Conservation (phyloP, 2,329 filamentous ascomycete genomes). For the Colletotrichum lupini region DNA sequence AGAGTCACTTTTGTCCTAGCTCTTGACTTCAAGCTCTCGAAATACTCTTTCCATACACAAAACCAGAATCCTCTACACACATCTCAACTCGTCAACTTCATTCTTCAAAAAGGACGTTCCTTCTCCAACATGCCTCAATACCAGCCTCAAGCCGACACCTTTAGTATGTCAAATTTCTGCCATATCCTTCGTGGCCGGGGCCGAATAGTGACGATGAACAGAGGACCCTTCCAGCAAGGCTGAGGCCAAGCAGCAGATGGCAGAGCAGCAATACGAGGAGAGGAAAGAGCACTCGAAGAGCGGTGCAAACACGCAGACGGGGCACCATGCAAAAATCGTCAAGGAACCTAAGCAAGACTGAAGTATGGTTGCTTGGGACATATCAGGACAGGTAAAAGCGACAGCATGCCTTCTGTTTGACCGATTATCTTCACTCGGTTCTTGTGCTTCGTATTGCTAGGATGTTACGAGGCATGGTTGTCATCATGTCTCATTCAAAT, state of each 20-base stretch:
- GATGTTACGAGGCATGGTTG: no score
- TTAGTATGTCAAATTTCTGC: background rate
- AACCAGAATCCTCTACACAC: no score
- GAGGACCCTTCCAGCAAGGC: slow-evolving; percentile 14
- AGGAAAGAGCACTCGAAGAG: slow-evolving; percentile 23
- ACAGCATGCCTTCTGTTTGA: no score
- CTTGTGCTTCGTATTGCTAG: no score
- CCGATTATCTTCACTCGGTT: no score
- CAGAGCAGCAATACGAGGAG: slow-evolving; percentile 1
- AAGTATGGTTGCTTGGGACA: background rate
- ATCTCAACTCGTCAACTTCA: background rate
- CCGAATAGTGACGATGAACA: background rate
- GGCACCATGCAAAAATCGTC: background rate
- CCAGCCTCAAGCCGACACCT: slow-evolving; percentile 10
- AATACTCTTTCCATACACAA: background rate
- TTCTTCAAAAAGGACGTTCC: background rate
- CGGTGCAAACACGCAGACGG: slow-evolving; percentile 9
- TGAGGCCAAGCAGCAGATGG: slow-evolving; percentile 14
- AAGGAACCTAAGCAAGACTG: background rate
- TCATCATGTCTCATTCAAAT: no score
- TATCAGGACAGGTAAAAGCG: no score
- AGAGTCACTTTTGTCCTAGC: no score
- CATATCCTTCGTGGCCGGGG: no score
- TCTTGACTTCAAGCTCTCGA: no score
- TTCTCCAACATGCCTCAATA: slow-evolving; percentile 15